Evolutionary conservation across 2,329 filamentous ascomycete genomes (phyloP).

Genomic region (Gyromitra esculenta): DNA sequence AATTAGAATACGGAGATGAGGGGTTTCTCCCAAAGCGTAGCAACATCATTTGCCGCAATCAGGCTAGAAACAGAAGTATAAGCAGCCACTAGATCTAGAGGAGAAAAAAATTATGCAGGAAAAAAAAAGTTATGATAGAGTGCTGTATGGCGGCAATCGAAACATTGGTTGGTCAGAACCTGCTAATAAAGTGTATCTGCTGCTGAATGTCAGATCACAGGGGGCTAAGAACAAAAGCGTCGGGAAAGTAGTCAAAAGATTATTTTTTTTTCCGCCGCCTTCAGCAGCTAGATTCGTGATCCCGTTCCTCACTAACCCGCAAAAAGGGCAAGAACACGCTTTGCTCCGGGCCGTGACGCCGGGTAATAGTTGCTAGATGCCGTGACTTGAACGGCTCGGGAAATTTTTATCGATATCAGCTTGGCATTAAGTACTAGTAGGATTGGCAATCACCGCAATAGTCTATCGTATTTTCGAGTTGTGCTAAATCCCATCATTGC

Average conservation of each 20-base stretch:
- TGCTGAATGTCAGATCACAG: neutral
- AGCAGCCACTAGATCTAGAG: neutral
- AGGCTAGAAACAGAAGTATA: neutral
- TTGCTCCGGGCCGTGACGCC: slow-evolving; percentile 3
- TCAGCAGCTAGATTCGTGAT: neutral
- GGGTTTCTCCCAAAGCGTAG: neutral
- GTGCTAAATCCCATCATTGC: neutral
- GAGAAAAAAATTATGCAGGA: neutral
- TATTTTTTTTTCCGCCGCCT: neutral
- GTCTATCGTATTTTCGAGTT: neutral
- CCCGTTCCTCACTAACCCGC: neutral
- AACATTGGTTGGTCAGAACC: neutral
- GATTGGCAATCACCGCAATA: neutral
- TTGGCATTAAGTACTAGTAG: neutral
- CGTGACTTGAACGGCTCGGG: neutral
- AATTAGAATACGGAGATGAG: neutral
- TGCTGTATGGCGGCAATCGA: neutral
- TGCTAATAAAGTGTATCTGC: neutral
- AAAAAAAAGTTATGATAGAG: neutral
- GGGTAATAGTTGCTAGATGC: neutral
- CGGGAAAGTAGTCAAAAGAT: neutral
- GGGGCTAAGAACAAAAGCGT: neutral
- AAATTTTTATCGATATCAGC: slow-evolving; percentile 12
- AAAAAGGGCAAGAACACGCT: neutral
- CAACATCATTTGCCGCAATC: neutral